phyloP scores from a whole-genome alignment of 139 green algal species.

The Coccomyxa sp. region DNA sequence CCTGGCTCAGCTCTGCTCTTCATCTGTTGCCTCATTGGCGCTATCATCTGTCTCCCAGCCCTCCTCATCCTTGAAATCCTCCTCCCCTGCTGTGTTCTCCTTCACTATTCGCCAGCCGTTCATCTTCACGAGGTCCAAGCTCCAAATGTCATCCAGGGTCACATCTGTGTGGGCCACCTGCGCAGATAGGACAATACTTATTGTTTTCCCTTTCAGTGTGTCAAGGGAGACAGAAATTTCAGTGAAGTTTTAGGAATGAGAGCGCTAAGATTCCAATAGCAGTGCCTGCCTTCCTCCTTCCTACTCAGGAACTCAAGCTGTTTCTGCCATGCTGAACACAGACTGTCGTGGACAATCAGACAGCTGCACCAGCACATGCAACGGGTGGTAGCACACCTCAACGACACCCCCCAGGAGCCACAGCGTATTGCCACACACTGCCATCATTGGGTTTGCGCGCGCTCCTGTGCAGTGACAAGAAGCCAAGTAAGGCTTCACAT shows the following conservation, averaged over 20 bases:
- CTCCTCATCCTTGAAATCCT: conserved; percentile 54
- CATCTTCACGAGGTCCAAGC: conserved; percentile 80
- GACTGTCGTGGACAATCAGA: not conserved
- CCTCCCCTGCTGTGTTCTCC: conserved; percentile 71
- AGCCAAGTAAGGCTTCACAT: too few species aligned
- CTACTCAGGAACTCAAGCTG: too few species aligned
- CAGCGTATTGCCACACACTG: conserved; percentile 60
- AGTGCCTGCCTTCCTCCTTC: too few species aligned
- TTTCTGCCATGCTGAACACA: too few species aligned
- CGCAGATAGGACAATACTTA: too few species aligned
- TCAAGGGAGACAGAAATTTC: too few species aligned
- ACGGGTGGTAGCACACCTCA: not conserved
- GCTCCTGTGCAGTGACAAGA: conserved; percentile 22
- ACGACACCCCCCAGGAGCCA: not conserved
- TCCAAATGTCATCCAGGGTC: conserved; percentile 93
- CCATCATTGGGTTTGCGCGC: conserved; percentile 42
- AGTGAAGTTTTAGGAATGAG: too few species aligned
- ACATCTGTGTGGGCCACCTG: conserved; percentile 61
- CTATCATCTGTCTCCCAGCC: conserved; percentile 34
- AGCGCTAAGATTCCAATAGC: too few species aligned
- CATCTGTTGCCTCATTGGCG: not conserved
- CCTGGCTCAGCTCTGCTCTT: not conserved
- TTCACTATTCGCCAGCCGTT: conserved; percentile 70
- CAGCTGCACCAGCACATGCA: not conserved
- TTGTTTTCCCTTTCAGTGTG: too few species aligned